A percentile compares a stretch with the other conserved stretches of the same genome.
Conservation (phyloP, 306 rosid species). For the Begonia peltatifolia region DNA sequence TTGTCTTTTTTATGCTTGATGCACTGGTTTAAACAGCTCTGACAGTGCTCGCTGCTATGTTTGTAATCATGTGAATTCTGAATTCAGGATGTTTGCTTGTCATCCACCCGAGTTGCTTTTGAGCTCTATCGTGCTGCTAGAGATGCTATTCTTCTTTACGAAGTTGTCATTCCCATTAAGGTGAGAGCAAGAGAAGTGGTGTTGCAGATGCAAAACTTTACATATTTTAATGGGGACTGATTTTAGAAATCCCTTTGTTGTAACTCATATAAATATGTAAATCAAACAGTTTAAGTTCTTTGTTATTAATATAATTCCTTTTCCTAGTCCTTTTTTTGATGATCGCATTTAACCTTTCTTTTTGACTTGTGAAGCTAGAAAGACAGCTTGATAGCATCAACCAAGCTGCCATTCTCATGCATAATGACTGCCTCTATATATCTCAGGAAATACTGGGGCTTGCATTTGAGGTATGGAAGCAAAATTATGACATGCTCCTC, state of each 20-base stretch:
- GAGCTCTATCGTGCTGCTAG: conserved; percentile 84
- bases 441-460: conserved; percentile 87
- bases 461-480: conserved; percentile 69
- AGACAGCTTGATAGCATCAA: conserved; percentile 84
- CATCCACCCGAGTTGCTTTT: conserved; percentile 83
- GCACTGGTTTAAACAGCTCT: background rate
- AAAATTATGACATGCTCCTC: conserved; percentile 3
- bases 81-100: conserved; percentile 75
- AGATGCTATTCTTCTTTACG: conserved; percentile 83
- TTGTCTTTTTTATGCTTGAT: background rate
- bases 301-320: background rate
- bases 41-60: background rate
- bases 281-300: too few relatives aligned
- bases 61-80: conserved; percentile 14
- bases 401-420: conserved; percentile 77
- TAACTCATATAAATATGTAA: background rate
- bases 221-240: background rate
- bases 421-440: conserved; percentile 80
- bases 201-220: background rate
- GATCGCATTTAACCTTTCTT: conserved; percentile 18
- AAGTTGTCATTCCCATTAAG: conserved; percentile 90
- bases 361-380: conserved; percentile 82
- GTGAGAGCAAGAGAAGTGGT: conserved; percentile 41
- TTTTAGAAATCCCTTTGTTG: background rate
- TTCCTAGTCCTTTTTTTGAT: conserved; percentile 1